Conservation (phyloP, 257 asterid genomes). For the Perilla frutescens region DNA sequence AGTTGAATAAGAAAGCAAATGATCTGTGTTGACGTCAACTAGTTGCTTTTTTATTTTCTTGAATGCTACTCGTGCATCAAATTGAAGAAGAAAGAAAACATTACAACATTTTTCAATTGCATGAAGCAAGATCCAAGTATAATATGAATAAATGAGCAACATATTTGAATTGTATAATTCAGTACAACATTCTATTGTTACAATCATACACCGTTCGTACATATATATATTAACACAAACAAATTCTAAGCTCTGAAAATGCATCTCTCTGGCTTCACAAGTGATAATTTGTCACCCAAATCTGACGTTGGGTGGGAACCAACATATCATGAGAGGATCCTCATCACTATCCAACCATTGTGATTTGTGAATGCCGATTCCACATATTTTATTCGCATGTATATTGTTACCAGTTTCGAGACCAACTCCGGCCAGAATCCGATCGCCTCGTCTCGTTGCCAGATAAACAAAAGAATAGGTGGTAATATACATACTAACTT, state of each 20-base stretch:
- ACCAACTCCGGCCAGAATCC: conserved; percentile 18
- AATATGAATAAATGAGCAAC: neutral
- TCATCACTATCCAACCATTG: neutral
- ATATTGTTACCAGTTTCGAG: conserved; percentile 26
- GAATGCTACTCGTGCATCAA: too few relatives aligned
- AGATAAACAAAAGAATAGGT: conserved; percentile 21
- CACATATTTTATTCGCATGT: conserved; percentile 22
- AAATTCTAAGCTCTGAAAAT: neutral
- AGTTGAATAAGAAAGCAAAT: too few relatives aligned
- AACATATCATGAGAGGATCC: conserved; percentile 4
- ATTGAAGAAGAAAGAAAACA: too few relatives aligned
- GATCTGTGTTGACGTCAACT: too few relatives aligned
- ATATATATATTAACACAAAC: conserved; percentile 31
- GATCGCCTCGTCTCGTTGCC: conserved; percentile 17
- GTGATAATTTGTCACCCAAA: conserved; percentile 19
- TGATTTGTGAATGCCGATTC: conserved; percentile 19
- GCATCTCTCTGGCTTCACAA: conserved; percentile 27
- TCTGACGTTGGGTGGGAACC: too few relatives aligned
- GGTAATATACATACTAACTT: neutral
- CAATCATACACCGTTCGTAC: conserved; percentile 16
- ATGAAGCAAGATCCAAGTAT: neutral
- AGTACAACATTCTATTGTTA: conserved; percentile 36
- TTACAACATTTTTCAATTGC: too few relatives aligned
- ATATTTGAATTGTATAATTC: neutral
- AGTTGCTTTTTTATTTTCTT: too few relatives aligned